Evolutionary conservation across 148 eudicot genomes (phyloP), one percentile per base, ranked within the genome.

Genomic region (Arbutus unedo): DNA sequence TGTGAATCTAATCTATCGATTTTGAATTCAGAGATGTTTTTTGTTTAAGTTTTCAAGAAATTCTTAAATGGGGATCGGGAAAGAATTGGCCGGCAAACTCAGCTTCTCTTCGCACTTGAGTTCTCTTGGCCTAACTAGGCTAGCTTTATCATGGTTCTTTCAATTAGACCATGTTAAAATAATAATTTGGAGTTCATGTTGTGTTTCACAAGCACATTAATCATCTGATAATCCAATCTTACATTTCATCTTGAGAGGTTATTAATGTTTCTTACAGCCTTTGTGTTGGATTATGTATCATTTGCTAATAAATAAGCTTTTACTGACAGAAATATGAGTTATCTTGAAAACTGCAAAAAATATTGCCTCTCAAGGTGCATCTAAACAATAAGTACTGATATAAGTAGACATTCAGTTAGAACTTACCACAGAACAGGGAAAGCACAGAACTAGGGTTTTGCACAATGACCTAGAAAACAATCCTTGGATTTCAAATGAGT

Each of bases 361-460:
- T 64, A 4, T 64, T 75, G 25, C 19, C 25, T 75, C 14, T 49
- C 16, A 74, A 74, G 47, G 13, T 74, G 31, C 53, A 44, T 44
- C 54, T 3, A 73, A 73, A 45, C 51, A 16, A 19, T 6, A 19
- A 31, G 38, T 31, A 31, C 38, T 31, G 38, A 47, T 8, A 47
- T 45, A 45, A 10, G 48, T 76, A 11, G 38, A 31, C 5, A 51
- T 45, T 43, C 68, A 60, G 54, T 60, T 43, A 25, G 56, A 45
- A 38, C 18, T 62, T 64, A 66, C 44, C n/a, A 66, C 66, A 77
- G 38, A 76, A 41, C 84, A 82, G 3, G 80, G 84, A 11, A 31
- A 75, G 57, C n/a, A 53, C 84, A 51, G 80, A 38, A 77, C 62
- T 76, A 11, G 81, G 84, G 18, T 82, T 62, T 76, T 51, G 71